phyloP scores from a whole-genome alignment of 2,329 filamentous ascomycete species.

The Canariomyces notabilis region DNA sequence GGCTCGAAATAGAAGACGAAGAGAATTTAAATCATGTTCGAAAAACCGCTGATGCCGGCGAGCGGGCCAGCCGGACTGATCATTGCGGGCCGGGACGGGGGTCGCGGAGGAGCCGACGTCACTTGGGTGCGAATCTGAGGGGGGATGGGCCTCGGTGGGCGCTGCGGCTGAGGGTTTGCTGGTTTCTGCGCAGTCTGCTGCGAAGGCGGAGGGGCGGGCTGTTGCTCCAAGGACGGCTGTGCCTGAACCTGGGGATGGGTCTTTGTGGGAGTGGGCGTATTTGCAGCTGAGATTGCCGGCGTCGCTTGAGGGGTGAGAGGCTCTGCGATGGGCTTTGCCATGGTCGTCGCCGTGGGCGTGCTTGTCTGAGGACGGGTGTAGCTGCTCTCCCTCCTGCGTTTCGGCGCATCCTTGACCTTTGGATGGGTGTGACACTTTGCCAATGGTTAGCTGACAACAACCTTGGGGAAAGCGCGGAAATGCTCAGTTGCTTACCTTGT shows the following conservation, averaged over 20 bases:
- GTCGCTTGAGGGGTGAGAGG: constrained; percentile 43
- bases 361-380: constrained; percentile 42
- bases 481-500: constrained; percentile 58
- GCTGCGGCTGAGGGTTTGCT: constrained; percentile 20
- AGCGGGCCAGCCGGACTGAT: constrained; percentile 16
- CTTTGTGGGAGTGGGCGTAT: constrained; percentile 36
- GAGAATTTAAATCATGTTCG: constrained; percentile 45
- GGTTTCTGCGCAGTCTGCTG: constrained; percentile 19
- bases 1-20: not conserved
- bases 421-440: constrained; percentile 65
- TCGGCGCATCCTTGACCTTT: constrained; percentile 66
- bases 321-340: constrained; percentile 46
- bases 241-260: constrained; percentile 22
- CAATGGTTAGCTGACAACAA: constrained; percentile 9
- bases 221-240: constrained; percentile 16
- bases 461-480: not conserved
- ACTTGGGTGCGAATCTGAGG: constrained; percentile 25
- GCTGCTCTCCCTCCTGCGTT: constrained; percentile 59
- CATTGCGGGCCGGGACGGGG: constrained; percentile 31
- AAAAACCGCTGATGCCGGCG: constrained; percentile 34
- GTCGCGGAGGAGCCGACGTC: constrained; percentile 27
- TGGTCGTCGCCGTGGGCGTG: constrained; percentile 38
- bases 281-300: constrained; percentile 33
- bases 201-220: not conserved
- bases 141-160: constrained; percentile 19